Base-by-base conservation (phyloP, 2,329 filamentous ascomycete species). In the Monosporascus ibericus region DNA sequence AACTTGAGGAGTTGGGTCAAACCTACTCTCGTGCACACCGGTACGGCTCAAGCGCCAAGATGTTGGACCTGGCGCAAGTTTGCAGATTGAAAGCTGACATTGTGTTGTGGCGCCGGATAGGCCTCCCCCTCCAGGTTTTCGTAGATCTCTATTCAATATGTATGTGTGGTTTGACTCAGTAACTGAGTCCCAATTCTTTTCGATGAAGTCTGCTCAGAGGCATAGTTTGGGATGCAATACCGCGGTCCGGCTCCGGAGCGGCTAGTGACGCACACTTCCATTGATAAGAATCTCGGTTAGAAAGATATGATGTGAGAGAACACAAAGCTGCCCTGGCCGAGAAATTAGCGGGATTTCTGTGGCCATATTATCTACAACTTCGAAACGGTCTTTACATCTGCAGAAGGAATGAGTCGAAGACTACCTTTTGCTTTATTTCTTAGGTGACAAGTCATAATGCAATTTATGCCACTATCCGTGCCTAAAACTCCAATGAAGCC, bases 1-100 rank as follows among this genome's bases (percentile, higher is more conserved):
- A 38, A 18, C 2, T 30, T 37, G 20, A 18, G 4, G 49, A 54
- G 51, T 48, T 53, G 54, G 50, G 52, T 53, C 48, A 54, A 57
- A 72, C 85, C 72, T 75, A 90, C 88, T 92, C 88, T 79, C 88
- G 75, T 27, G 88, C 88, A 68, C 88, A 92, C 53, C 88, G 84
- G 66, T 92, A 92, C 39, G 88, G 88, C 64, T 90, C 79, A 47
- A 92, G 75, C 57, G 85, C 78, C 58, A 92, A 72, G 55, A 92
- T 91, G 69, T 92, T 92, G 44, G 85, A 79, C 60, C 88, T 80
- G 40, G 87, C 88, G 66, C 88, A 92, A 56, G 80, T 86, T 61
- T 87, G 74, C 49, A 92, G 74, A 65, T 90, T 81, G 70, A 92
- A 92, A 34, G 85, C 75, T 36, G 81, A 77, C 76, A 83, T 84